phyloP scores from a whole-genome alignment of 2,329 filamentous ascomycete species.

The Diaporthe sp. region DNA sequence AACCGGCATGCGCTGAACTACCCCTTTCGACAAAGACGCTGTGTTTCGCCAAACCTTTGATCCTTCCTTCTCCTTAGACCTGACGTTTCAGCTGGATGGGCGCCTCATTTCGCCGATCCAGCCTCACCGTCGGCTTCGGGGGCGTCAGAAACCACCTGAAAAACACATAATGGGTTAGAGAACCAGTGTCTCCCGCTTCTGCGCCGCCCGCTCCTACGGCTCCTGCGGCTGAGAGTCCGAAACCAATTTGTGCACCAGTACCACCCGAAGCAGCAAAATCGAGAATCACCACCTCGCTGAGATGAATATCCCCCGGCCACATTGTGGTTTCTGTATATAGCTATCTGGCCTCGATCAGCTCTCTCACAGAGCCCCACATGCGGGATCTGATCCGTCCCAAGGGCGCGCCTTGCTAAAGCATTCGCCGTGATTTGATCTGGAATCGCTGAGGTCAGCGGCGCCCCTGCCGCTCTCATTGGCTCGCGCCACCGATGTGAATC shows the following conservation, averaged over 20 bases:
- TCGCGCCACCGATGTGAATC: no score
- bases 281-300: no score
- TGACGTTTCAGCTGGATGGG: neutral
- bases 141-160: neutral
- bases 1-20: neutral
- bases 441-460: conserved; percentile 5
- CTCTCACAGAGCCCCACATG: neutral
- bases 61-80: neutral
- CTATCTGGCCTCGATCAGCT: neutral
- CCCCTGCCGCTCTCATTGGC: neutral
- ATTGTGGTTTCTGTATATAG: neutral
- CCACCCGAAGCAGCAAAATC: neutral
- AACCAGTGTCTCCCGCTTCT: neutral
- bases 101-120: neutral
- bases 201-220: neutral
- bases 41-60: neutral
- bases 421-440: neutral
- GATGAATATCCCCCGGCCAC: neutral
- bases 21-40: no score
- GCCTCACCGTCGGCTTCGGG: neutral
- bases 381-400: neutral
- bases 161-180: neutral
- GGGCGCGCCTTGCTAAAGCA: conserved; percentile 19
- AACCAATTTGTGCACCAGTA: neutral
- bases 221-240: neutral